phyloP scores from a whole-genome alignment of 2,329 filamentous ascomycete genomes.

The Didymosphaeria variabile region DNA sequence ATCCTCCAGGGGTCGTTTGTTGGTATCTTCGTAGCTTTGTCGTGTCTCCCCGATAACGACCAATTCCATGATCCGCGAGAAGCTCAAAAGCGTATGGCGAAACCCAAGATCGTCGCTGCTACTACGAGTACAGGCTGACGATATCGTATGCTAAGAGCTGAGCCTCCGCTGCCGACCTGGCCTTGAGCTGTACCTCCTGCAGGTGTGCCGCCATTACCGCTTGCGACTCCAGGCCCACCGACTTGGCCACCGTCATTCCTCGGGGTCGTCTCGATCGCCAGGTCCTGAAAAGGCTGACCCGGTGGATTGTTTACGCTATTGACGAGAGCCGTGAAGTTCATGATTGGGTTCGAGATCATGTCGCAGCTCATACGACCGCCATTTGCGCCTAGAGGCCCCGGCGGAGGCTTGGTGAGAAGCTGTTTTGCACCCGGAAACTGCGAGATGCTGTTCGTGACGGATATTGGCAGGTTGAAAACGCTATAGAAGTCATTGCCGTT shows the following conservation, averaged over 20 bases:
- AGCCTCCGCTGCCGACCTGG: neutral
- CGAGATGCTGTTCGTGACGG: slow-evolving; percentile 70
- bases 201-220: slow-evolving; percentile 18
- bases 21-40: neutral
- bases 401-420: slow-evolving; percentile 41
- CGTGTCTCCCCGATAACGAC: neutral
- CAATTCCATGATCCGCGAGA: neutral
- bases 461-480: slow-evolving; percentile 75
- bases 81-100: neutral
- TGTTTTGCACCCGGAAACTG: slow-evolving; percentile 45
- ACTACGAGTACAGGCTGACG: neutral
- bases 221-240: slow-evolving; percentile 31
- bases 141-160: neutral
- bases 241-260: slow-evolving; percentile 40
- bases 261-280: slow-evolving; percentile 34
- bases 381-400: slow-evolving; percentile 45
- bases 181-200: slow-evolving; percentile 16
- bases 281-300: slow-evolving; percentile 41
- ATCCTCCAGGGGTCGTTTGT: neutral
- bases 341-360: slow-evolving; percentile 39
- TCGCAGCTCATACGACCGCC: slow-evolving; percentile 45
- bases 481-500: slow-evolving; percentile 73
- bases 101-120: neutral
- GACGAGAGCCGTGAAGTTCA: slow-evolving; percentile 33
- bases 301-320: slow-evolving; percentile 46